Conservation (phyloP, 345 rosid species). For the Pugionium dolabratum region DNA sequence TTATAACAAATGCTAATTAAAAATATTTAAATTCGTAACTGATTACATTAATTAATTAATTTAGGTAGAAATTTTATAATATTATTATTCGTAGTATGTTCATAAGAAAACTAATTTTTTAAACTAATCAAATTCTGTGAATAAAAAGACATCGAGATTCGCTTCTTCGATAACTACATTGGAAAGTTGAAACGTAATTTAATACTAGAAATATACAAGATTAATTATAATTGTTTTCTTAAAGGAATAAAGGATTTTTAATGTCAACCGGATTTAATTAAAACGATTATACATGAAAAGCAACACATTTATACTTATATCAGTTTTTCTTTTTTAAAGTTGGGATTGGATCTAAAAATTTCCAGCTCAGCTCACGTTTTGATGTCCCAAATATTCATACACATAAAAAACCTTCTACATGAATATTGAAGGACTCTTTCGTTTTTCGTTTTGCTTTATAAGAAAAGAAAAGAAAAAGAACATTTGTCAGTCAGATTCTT, state of each 20-base stretch:
- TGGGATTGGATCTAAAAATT: conserved; percentile 27
- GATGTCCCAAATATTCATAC: conserved; percentile 24
- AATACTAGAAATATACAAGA: neutral
- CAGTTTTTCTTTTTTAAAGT: neutral
- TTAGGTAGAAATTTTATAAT: neutral
- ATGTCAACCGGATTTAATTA: too few species aligned
- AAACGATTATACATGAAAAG: neutral
- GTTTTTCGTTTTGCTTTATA: neutral
- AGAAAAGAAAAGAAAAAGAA: too few species aligned
- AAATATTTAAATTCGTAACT: too few species aligned
- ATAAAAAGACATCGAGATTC: conserved; percentile 35
- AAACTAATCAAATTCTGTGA: conserved; percentile 17
- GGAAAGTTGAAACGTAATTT: conserved; percentile 19
- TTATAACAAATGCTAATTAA: too few species aligned
- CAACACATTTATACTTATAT: neutral
- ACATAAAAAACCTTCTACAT: neutral
- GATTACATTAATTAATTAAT: neutral
- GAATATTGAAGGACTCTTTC: too few species aligned
- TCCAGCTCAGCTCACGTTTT: conserved; percentile 30
- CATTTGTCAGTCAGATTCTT: neutral
- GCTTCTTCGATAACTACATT: conserved; percentile 32
- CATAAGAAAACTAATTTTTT: neutral
- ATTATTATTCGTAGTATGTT: too few species aligned
- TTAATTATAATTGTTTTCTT: neutral
- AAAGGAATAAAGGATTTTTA: conserved; percentile 10